These are phyloP conservation scores for Exserohilum turcica DNA, from an alignment of 2,329 filamentous ascomycete species.

Conservation along the genomic window DNA sequence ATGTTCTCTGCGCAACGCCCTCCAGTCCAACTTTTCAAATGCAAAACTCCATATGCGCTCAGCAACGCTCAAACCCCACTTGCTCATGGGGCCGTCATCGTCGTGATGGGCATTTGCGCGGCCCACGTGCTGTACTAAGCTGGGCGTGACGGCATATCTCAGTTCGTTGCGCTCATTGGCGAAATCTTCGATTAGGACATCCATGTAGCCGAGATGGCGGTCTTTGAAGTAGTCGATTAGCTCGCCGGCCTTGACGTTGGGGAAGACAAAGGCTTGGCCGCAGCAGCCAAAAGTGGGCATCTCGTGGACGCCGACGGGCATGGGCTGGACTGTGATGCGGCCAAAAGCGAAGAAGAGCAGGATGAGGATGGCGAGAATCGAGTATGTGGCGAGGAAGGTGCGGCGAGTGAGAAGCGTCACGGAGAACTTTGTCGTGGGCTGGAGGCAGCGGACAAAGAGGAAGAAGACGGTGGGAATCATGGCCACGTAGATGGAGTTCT, in stretches of 20 bases:
- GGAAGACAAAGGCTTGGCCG: constrained; percentile 53
- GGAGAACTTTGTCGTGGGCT: constrained; percentile 26
- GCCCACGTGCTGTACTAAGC: constrained; percentile 54
- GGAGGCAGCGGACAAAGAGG: constrained; percentile 32
- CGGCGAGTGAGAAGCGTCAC: constrained; percentile 27
- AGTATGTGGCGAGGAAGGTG: constrained; percentile 27
- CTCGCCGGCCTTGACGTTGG: constrained; percentile 36
- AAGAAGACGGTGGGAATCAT: constrained; percentile 25
- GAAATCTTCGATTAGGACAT: constrained; percentile 51
- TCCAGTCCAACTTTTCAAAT: constrained; percentile 43
- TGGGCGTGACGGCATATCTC: constrained; percentile 52
- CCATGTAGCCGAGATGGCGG: constrained; percentile 45
- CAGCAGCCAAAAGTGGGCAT: constrained; percentile 54
- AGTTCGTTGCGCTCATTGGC: constrained; percentile 47
- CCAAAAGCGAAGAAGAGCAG: constrained; percentile 51
- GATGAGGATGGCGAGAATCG: constrained; percentile 17
- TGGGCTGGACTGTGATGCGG: constrained; percentile 46
- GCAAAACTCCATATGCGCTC: constrained; percentile 50
- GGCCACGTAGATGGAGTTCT: constrained; percentile 38
- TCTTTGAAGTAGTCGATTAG: constrained; percentile 42
- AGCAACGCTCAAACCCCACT: constrained; percentile 37
- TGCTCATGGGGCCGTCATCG: constrained; percentile 29
- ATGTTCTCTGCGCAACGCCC: constrained; percentile 38
- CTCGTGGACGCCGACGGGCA: constrained; percentile 44
- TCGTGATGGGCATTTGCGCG: constrained; percentile 48